These are phyloP conservation scores for Drechslera avenae DNA, from an alignment of 2,329 filamentous ascomycete species.

Conservation along the genomic window DNA sequence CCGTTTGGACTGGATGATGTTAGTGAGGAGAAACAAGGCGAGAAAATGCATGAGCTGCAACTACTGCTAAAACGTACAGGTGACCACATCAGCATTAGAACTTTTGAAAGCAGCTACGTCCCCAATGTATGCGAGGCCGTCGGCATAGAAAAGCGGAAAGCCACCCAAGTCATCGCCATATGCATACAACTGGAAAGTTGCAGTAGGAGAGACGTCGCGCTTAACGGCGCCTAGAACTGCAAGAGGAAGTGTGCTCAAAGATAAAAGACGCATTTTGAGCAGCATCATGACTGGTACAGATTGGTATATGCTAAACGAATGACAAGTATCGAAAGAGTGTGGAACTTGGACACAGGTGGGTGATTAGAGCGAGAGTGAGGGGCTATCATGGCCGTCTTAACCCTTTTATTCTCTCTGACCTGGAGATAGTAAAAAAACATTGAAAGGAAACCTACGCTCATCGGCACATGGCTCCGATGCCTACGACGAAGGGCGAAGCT, in stretches of 20 bases:
- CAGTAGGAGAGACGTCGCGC: neutral
- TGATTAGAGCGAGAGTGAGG: no score
- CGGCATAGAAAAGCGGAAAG: constrained; percentile 18
- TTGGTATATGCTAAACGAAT: neutral
- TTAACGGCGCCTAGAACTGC: neutral
- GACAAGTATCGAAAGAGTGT: neutral
- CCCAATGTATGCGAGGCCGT: constrained; percentile 10
- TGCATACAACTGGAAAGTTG: constrained; percentile 20
- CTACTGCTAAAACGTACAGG: neutral
- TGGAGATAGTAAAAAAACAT: no score
- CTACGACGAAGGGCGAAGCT: no score
- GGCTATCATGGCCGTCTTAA: no score
- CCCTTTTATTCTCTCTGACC: no score
- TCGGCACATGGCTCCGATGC: no score
- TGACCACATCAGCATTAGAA: constrained; percentile 2
- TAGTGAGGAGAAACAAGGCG: neutral
- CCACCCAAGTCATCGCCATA: constrained; percentile 22
- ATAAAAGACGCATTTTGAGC: neutral
- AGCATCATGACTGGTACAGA: neutral
- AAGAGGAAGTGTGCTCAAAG: neutral
- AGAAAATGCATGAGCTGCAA: no score
- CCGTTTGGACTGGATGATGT: neutral
- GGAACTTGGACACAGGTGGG: no score
- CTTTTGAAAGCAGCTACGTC: neutral
- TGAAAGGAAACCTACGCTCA: no score